Percentiles rank a stretch among this genome's conserved stretches.
These are phyloP conservation scores for Diaporthe sp. DNA, from an alignment of 2,329 filamentous ascomycete genomes.

Conservation along the genomic window DNA sequence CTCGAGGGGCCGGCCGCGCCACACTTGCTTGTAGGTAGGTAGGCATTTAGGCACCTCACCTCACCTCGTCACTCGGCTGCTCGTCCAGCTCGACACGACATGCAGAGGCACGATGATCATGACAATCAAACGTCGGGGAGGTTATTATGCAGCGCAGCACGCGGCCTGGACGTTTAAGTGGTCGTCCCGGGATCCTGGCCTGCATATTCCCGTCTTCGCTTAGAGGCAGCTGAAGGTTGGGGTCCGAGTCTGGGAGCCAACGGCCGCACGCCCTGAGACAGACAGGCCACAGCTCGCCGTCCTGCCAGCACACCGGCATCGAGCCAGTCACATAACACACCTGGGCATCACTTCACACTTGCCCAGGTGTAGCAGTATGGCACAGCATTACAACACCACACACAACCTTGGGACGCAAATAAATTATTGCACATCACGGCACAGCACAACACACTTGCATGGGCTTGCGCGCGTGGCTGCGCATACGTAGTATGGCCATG, in stretches of 20 bases:
- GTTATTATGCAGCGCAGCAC: background rate
- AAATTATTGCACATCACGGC: constrained; percentile 2
- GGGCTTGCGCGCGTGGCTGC: constrained; percentile 5
- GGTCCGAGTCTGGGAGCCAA: constrained; percentile 16
- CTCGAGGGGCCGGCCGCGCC: background rate
- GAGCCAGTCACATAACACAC: constrained; percentile 7
- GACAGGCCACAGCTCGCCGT: background rate
- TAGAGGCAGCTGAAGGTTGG: constrained; percentile 26
- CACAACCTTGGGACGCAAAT: constrained; percentile 10
- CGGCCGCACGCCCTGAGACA: background rate
- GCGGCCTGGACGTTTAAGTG: background rate
- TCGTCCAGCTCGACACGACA: background rate
- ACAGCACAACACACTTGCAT: constrained; percentile 19
- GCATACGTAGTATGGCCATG: background rate
- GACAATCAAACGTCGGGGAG: constrained; percentile 19
- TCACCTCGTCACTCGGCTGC: background rate
- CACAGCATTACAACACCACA: background rate
- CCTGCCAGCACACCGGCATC: constrained; percentile 3
- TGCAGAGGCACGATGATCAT: constrained; percentile 6
- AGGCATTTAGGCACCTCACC: background rate
- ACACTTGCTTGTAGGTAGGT: background rate
- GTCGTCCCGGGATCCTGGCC: constrained; percentile 8
- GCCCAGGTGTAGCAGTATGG: background rate
- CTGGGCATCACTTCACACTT: too few species aligned
- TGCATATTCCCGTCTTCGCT: constrained; percentile 30